Conservation (phyloP, 2,329 filamentous ascomycete genomes). For the Microsporum ferrugineum region DNA sequence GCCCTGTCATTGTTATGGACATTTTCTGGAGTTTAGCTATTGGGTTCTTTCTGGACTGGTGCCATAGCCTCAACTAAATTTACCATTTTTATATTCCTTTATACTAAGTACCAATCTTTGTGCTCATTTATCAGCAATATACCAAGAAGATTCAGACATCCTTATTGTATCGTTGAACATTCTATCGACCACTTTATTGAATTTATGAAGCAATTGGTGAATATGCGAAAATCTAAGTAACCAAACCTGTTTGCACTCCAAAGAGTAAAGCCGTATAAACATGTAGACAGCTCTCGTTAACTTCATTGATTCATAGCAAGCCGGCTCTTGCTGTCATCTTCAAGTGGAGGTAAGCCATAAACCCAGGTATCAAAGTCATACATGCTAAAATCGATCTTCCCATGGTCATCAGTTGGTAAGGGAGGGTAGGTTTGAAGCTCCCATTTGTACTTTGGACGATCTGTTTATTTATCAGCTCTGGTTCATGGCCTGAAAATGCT, state of each 20-base stretch:
- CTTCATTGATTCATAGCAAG: background rate
- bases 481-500: background rate
- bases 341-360: conserved; percentile 6
- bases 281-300: too few relatives aligned
- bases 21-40: background rate
- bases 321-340: background rate
- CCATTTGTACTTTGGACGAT: conserved; percentile 2
- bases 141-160: too few relatives aligned
- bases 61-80: background rate
- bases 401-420: background rate
- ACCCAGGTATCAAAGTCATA: conserved; percentile 10
- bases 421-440: conserved; percentile 5
- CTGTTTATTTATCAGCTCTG: background rate
- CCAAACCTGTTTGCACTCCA: background rate
- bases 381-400: background rate
- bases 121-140: too few relatives aligned
- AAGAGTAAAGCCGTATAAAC: too few relatives aligned
- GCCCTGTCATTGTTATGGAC: background rate
- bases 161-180: background rate
- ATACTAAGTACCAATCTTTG: background rate
- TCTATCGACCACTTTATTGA: background rate
- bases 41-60: background rate
- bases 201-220: background rate
- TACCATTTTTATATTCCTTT: background rate
- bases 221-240: background rate